Evolutionary conservation across 495 filamentous ascomycete genomes (phyloP).

Genomic region (Oleoguttula mirabilis): DNA sequence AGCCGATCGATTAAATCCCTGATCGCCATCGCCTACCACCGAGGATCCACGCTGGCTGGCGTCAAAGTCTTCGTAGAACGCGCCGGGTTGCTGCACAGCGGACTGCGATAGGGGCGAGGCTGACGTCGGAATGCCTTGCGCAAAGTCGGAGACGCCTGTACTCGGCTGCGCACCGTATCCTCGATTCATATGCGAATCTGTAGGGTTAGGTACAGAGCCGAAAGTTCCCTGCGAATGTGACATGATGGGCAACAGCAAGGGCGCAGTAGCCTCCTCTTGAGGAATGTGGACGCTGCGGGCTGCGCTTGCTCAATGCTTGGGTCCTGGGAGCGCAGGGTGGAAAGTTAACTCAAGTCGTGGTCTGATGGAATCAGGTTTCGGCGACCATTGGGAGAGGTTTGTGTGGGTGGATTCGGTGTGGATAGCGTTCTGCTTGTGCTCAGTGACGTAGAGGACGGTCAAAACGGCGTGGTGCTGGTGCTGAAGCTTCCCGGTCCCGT

Average conservation of each 20-base stretch:
- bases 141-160: slow-evolving; percentile 29
- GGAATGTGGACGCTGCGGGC: too few species aligned
- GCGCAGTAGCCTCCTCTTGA: too few species aligned
- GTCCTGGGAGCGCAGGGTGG: too few species aligned
- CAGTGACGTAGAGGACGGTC: too few species aligned
- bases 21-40: slow-evolving; percentile 31
- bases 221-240: slow-evolving; percentile 20
- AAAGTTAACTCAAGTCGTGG: too few species aligned
- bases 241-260: slow-evolving; percentile 9
- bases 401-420: too few species aligned
- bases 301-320: too few species aligned
- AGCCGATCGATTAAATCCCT: slow-evolving; percentile 30
- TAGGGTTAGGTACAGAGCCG: slow-evolving; percentile 23
- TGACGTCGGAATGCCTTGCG: slow-evolving; percentile 29
- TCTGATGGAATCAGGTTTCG: too few species aligned
- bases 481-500: too few species aligned
- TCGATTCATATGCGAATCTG: slow-evolving; percentile 20
- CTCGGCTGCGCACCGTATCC: slow-evolving; percentile 23
- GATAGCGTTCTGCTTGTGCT: too few species aligned
- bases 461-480: too few species aligned
- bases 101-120: slow-evolving; percentile 38
- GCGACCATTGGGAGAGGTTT: too few species aligned
- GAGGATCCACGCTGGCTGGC: slow-evolving; percentile 53
- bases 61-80: slow-evolving; percentile 65
- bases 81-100: slow-evolving; percentile 24